phyloP scores from a whole-genome alignment of 352 stramenopile species.

The Phytophthora chlamydospora region DNA sequence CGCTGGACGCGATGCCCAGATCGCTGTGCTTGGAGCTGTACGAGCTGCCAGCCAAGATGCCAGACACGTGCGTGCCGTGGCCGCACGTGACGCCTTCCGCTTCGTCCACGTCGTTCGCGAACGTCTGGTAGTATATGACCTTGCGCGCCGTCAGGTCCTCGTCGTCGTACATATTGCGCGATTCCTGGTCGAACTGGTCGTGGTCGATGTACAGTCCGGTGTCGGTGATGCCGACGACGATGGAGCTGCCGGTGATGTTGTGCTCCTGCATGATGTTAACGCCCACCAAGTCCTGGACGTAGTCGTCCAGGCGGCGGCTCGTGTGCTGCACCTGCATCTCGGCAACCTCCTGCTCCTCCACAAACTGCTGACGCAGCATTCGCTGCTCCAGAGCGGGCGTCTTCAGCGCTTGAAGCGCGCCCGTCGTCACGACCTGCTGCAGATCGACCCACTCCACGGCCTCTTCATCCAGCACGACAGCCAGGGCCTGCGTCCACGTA shows the following conservation, averaged over 20 bases:
- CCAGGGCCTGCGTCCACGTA: slow-evolving; percentile 58
- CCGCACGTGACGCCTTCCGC: slow-evolving; percentile 67
- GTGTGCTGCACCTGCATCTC: slow-evolving; percentile 7
- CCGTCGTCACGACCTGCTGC: slow-evolving; percentile 49
- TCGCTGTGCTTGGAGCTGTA: slow-evolving; percentile 42
- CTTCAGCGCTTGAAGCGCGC: slow-evolving; percentile 34
- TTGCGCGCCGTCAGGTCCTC: slow-evolving; percentile 68
- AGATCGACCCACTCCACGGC: slow-evolving; percentile 78
- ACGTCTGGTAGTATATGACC: slow-evolving; percentile 85
- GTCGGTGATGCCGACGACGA: slow-evolving; percentile 78
- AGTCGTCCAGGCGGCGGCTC: slow-evolving; percentile 54
- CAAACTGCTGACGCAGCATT: slow-evolving; percentile 28
- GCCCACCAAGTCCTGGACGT: slow-evolving; percentile 61
- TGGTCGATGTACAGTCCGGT: slow-evolving; percentile 81
- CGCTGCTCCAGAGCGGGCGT: slow-evolving; percentile 48
- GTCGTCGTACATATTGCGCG: slow-evolving; percentile 58
- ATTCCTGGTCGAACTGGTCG: slow-evolving; percentile 77
- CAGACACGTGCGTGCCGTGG: slow-evolving; percentile 90
- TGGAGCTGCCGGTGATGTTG: slow-evolving; percentile 69
- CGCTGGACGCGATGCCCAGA: slow-evolving; percentile 77
- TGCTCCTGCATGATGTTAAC: slow-evolving; percentile 57
- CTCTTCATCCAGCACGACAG: slow-evolving; percentile 59
- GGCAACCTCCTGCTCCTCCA: slow-evolving; percentile 5
- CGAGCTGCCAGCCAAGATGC: slow-evolving; percentile 76
- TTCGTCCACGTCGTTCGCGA: slow-evolving; percentile 74